Evolutionary conservation across 2,329 filamentous ascomycete species (phyloP), one percentile per base, ranked within the genome.

Genomic region (Thelonectria discophora): DNA sequence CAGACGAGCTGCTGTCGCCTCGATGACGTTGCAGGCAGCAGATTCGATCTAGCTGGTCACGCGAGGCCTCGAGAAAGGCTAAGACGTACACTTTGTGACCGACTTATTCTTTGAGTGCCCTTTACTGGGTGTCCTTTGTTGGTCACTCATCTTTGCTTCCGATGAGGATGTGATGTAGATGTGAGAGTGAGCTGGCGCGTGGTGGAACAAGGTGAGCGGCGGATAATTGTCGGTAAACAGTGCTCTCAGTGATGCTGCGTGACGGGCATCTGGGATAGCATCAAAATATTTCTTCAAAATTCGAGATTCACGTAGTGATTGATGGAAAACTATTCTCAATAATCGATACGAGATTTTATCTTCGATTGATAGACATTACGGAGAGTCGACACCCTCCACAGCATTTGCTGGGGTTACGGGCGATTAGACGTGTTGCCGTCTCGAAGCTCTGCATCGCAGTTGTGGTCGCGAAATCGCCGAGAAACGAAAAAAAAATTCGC

Each of bases 51-150:
- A n/a, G 34, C 56, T 32, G 55, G 12, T 18, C 30, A 9, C 15
- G 10, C 27, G 4, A 10, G 18, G 12, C 42, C 39, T 5, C 17
- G 12, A 15, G 12, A 3, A 12, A 1, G 32, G 15, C 32, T 42
- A 45, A 2, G 3, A 71, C 75, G 45, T 69, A 80, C 78, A 69
- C 66, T 76, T 77, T 15, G 75, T 74, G 5, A 76, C 66, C 1
- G 78, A 78, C 47, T 78, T 78, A 24, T 79, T 79, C 18, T 75
- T 69, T 15, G 69, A 69, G 55, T 79, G 77, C 18, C 74, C 76
- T 57, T 72, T 67, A 30, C 72, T 72, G 6, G 63, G 62, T 27
- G 71, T 67, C 55, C 71, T 69, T 60, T 68, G 67, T 21, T 71
- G 67, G 49, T 71, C 72, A 61, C 73, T 74, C 74, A 75, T 75